Percentiles rank a stretch among this genome's conserved stretches.
Conservation (phyloP, 1,139 yeast genomes). For the Debaryomycetaceae sp. region DNA sequence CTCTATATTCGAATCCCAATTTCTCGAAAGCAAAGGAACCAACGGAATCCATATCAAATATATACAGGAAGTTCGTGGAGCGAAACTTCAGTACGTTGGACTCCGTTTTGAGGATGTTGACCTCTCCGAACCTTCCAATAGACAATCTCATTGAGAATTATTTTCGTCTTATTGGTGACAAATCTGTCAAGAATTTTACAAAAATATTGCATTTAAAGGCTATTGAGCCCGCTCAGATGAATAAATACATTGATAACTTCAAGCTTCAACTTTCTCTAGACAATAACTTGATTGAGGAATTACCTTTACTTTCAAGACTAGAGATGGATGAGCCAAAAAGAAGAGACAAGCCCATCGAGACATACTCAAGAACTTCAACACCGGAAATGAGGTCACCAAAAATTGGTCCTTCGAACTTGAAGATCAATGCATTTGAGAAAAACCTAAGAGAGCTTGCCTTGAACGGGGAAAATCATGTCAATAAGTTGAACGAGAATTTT, state of each 20-base stretch:
- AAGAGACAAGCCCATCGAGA: not conserved
- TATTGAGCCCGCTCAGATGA: slow-evolving; percentile 42
- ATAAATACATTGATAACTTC: slow-evolving; percentile 58
- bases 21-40: slow-evolving; percentile 14
- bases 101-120: slow-evolving; percentile 59
- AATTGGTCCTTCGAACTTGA: slow-evolving; percentile 17
- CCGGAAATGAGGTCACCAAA: slow-evolving; percentile 26
- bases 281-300: slow-evolving; percentile 41
- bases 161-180: slow-evolving; percentile 66
- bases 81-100: slow-evolving; percentile 53
- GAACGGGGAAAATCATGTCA: slow-evolving; percentile 54
- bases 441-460: slow-evolving; percentile 52
- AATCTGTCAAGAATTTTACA: slow-evolving; percentile 55
- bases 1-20: slow-evolving; percentile 38
- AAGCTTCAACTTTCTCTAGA: slow-evolving; percentile 53
- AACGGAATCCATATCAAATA: slow-evolving; percentile 9
- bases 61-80: slow-evolving; percentile 50
- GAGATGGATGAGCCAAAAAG: slow-evolving; percentile 11
- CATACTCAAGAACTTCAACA: slow-evolving; percentile 8
- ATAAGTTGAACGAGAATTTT: slow-evolving; percentile 57
- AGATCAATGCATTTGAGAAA: slow-evolving; percentile 53
- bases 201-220: slow-evolving; percentile 68
- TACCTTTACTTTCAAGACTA: slow-evolving; percentile 34
- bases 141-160: slow-evolving; percentile 64
- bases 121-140: slow-evolving; percentile 61